Percentiles rank a stretch among this genome's conserved stretches.
Conservation (phyloP, 352 stramenopile genomes). For the Globisporangium acanthophoron region DNA sequence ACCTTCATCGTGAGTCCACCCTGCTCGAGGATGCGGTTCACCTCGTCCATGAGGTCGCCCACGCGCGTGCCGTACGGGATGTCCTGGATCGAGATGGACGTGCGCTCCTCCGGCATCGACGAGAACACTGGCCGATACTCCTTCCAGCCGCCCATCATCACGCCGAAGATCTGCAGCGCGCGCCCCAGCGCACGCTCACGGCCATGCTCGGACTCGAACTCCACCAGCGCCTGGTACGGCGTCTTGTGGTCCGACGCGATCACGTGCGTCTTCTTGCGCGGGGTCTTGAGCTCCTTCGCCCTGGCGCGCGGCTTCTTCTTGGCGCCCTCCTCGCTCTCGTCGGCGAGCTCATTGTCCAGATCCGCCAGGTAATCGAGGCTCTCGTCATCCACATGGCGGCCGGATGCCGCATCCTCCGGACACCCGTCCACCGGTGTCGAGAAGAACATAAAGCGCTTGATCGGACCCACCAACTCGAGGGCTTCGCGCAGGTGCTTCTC, state of each 20-base stretch:
- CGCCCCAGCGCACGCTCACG: slow-evolving; percentile 62
- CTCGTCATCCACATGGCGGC: slow-evolving; percentile 16
- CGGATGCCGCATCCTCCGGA: slow-evolving; percentile 30
- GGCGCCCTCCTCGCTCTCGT: slow-evolving; percentile 15
- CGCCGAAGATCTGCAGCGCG: slow-evolving; percentile 82
- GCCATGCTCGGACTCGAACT: slow-evolving; percentile 48
- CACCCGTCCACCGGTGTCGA: slow-evolving; percentile 47
- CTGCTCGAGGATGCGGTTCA: slow-evolving; percentile 40
- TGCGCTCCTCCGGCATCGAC: slow-evolving; percentile 37
- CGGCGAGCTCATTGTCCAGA: slow-evolving; percentile 24
- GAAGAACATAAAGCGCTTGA: slow-evolving; percentile 76
- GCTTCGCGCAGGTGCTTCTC: slow-evolving; percentile 60
- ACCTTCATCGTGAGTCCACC: slow-evolving; percentile 53
- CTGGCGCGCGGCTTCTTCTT: slow-evolving; percentile 19
- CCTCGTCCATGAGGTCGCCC: slow-evolving; percentile 45
- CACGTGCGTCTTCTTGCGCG: slow-evolving; percentile 52
- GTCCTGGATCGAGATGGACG: slow-evolving; percentile 63
- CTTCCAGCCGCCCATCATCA: slow-evolving; percentile 84
- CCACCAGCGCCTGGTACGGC: slow-evolving; percentile 60
- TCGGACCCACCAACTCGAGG: slow-evolving; percentile 53
- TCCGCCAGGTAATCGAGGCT: slow-evolving; percentile 28
- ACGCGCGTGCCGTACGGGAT: slow-evolving; percentile 73
- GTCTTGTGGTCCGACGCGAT: slow-evolving; percentile 79
- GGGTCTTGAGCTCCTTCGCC: slow-evolving; percentile 32
- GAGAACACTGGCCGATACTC: slow-evolving; percentile 81